Conservation (phyloP, 2,329 filamentous ascomycete genomes). For the Diatrype stigma region DNA sequence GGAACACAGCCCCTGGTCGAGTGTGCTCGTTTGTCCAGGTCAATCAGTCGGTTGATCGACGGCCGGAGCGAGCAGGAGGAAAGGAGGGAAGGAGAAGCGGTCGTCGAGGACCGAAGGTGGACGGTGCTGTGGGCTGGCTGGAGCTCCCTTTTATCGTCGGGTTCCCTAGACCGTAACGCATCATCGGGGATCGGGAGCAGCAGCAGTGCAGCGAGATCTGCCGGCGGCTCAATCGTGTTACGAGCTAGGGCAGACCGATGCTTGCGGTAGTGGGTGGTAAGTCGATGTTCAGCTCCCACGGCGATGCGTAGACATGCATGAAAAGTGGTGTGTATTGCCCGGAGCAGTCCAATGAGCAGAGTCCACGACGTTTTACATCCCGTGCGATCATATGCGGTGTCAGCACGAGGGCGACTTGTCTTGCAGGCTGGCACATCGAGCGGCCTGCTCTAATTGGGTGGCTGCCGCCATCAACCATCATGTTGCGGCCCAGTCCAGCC, state of each 20-base stretch:
- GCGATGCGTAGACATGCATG: constrained; percentile 18
- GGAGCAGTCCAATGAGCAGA: constrained; percentile 21
- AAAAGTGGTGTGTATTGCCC: constrained; percentile 14
- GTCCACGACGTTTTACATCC: constrained; percentile 24
- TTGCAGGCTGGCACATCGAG: not conserved
- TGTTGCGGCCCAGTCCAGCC: no score
- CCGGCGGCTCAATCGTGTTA: not conserved
- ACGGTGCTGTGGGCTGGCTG: no score
- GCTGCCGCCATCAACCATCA: not conserved
- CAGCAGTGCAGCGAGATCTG: not conserved
- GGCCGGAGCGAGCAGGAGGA: not conserved
- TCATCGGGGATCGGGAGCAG: no score
- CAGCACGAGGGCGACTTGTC: not conserved
- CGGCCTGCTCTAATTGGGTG: not conserved
- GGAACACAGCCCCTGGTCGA: no score
- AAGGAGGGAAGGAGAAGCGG: not conserved
- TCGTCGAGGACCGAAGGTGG: not conserved
- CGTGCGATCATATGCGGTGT: not conserved
- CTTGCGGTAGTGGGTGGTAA: not conserved
- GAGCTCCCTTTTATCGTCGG: no score
- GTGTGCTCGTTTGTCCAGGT: no score
- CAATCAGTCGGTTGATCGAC: no score
- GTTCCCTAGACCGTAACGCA: no score
- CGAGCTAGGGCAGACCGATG: not conserved
- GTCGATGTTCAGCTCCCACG: not conserved